phyloP scores from a whole-genome alignment of 2,329 filamentous ascomycete genomes.

The Cercospora brassicicola region DNA sequence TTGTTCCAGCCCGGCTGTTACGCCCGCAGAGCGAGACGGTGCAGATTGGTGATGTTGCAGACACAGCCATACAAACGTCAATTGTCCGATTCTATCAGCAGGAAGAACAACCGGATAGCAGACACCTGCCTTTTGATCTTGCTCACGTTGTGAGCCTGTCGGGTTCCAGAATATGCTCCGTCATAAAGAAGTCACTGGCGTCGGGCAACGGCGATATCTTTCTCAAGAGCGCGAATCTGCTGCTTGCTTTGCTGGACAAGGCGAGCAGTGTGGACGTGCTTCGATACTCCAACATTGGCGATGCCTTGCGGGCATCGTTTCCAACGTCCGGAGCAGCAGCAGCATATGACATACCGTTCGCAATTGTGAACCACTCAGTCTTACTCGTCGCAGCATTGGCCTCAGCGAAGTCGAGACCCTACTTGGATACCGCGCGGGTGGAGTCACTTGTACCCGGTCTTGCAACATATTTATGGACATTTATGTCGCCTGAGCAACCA shows the following conservation, averaged over 20 bases:
- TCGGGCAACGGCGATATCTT: neutral
- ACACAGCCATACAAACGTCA: constrained; percentile 2
- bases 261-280: neutral
- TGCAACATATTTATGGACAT: constrained; percentile 73
- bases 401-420: constrained; percentile 2
- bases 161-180: neutral
- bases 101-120: constrained; percentile 3
- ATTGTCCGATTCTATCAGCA: constrained; percentile 21
- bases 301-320: constrained; percentile 3
- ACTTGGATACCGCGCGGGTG: constrained; percentile 46
- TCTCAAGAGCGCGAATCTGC: constrained; percentile 2
- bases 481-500: constrained; percentile 76
- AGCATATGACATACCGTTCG: constrained; percentile 20
- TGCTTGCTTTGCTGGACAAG: constrained; percentile 15
- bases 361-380: constrained; percentile 28
- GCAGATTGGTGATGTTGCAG: neutral
- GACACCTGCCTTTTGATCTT: constrained; percentile 1
- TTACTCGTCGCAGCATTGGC: constrained; percentile 21
- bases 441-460: constrained; percentile 67
- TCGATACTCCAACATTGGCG: neutral
- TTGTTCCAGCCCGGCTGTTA: constrained; percentile 22
- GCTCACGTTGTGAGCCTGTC: constrained; percentile 4
- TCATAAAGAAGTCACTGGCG: constrained; percentile 10
- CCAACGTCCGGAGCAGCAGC: neutral
- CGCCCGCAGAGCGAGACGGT: neutral